Conservation (phyloP, 2,329 filamentous ascomycete species). For the Pyricularia sp. region DNA sequence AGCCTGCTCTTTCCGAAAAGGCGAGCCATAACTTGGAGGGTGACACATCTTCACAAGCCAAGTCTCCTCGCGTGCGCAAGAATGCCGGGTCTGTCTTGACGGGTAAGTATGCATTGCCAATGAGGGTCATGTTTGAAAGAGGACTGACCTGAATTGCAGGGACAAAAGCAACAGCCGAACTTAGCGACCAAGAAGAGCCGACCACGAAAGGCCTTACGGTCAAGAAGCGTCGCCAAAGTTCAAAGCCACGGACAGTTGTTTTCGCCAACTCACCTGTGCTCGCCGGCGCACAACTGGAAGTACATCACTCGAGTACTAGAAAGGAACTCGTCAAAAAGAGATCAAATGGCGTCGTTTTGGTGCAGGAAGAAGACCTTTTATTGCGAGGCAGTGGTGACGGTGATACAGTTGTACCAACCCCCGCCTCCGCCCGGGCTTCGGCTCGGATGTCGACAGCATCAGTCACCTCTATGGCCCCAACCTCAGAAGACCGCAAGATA, state of each 20-base stretch:
- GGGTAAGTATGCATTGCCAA: background rate
- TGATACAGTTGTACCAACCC: background rate
- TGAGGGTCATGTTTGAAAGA: background rate
- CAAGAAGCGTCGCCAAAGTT: background rate
- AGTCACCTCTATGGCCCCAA: background rate
- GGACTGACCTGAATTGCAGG: background rate
- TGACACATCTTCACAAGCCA: constrained; percentile 5
- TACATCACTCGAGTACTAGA: background rate
- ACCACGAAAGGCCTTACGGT: background rate
- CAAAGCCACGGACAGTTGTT: background rate
- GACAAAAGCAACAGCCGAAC: background rate
- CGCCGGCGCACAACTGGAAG: background rate
- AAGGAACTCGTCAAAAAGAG: background rate
- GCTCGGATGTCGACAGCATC: background rate
- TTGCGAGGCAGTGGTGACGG: background rate
- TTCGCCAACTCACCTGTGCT: background rate
- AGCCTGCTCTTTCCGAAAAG: background rate
- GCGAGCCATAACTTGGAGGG: background rate
- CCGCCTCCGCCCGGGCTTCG: background rate
- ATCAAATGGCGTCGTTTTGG: background rate
- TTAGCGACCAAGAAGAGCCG: background rate
- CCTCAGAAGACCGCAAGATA: background rate
- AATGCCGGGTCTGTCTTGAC: background rate
- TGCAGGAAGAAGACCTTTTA: background rate
- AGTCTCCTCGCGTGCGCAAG: background rate